Evolutionary conservation across 2,329 filamentous ascomycete species (phyloP).

Genomic region (Zymoseptoria pseudotritici): DNA sequence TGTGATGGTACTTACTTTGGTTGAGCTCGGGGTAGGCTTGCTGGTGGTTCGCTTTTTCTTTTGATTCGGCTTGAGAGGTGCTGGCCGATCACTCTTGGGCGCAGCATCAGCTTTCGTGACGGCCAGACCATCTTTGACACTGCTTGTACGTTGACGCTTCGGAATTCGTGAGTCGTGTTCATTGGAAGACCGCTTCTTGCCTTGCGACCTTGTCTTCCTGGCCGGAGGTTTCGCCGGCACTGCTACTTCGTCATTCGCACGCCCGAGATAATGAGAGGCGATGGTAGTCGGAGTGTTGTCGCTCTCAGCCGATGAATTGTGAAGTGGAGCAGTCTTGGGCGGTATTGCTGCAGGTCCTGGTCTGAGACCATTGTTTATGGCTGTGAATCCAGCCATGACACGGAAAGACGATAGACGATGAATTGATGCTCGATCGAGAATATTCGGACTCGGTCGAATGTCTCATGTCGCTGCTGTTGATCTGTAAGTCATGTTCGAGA

Average conservation of each 20-base stretch:
- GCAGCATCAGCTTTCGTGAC: conserved; percentile 5
- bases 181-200: conserved; percentile 13
- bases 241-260: conserved; percentile 2
- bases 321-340: background rate
- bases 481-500: background rate
- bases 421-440: background rate
- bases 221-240: background rate
- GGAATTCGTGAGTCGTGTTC: background rate
- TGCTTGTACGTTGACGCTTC: conserved; percentile 14
- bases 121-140: conserved; percentile 6
- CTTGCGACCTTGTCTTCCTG: conserved; percentile 6
- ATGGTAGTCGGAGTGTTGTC: conserved; percentile 1
- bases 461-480: background rate
- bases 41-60: conserved; percentile 5
- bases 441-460: background rate
- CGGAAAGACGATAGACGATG: background rate
- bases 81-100: background rate
- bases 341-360: background rate
- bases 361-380: conserved; percentile 12
- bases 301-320: background rate
- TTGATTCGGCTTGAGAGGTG: conserved; percentile 1
- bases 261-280: conserved; percentile 12
- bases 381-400: conserved; percentile 13
- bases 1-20: conserved; percentile 1
- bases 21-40: background rate